Base-by-base conservation (phyloP, 441 rosid species). In the Sinapis alba region DNA sequence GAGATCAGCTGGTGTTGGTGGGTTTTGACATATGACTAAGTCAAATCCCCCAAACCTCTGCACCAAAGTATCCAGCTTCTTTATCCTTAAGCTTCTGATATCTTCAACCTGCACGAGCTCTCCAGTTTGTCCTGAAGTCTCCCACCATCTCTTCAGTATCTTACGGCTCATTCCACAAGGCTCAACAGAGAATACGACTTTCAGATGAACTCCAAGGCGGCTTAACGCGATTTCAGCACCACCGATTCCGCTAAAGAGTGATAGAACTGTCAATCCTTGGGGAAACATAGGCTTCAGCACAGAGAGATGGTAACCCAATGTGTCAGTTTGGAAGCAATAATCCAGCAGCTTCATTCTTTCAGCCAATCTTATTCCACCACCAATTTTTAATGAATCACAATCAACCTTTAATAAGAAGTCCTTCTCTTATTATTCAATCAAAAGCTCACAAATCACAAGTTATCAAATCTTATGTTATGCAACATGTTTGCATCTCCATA, bases 281-380 rank as follows among this genome's bases (percentile, higher is more conserved):
- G 92, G 96, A 64, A 81, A 89, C 78, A 85, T 66, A 50, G 84
- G 43, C 82, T 91, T 93, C 74, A 95, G 80, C 21, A 83, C 94
- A 0, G 97, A 95, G 62, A 95, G 86, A 85, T 93, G 93, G 77
- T 86, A 87, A 24, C 89, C 98, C 78, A 93, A 78, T 13, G 95
- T 81, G 65, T 88, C 91, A 11, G 57, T 89, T 85, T 95, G 99
- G 79, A 91, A 87, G 84, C 92, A 83, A 68, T 80, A 79, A 19
- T 76, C 81, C 21, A 95, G 86, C 23, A 81, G 66, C 67, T 83
- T 83, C 62, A 91, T 78, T 74, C 96, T 86, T 67, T 88, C 91
- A 11, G 57, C 51, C 59, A 80, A 73, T 50, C 84, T 79, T 28
- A 6, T 28, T 67, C 9, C 94, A 62, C 63, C 93, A 64, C 63